Conservation (phyloP, 805 yeast genomes). For the Yarrowia sp. region DNA sequence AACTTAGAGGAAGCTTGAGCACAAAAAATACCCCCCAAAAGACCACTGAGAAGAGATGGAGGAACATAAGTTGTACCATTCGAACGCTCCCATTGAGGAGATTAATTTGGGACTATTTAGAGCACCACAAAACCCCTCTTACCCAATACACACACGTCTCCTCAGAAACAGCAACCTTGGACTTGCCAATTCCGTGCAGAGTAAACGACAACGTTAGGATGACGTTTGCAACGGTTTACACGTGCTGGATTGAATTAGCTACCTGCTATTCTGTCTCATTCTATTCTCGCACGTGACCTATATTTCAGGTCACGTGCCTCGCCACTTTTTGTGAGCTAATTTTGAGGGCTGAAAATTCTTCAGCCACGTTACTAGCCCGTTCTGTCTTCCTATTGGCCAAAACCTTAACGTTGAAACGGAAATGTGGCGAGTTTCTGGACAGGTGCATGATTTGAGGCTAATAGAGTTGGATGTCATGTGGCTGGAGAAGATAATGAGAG, state of each 20-base stretch:
- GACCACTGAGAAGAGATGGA: too few species aligned
- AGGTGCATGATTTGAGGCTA: constrained; percentile 16
- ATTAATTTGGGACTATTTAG: too few species aligned
- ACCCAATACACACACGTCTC: too few species aligned
- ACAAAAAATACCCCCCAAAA: too few species aligned
- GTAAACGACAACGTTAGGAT: too few species aligned
- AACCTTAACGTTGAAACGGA: background rate
- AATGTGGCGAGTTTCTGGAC: constrained; percentile 11
- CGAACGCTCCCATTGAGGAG: background rate
- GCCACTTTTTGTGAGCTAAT: constrained; percentile 13
- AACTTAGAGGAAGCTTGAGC: too few species aligned
- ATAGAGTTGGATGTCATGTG: background rate
- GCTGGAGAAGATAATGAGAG: background rate
- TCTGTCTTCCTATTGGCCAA: background rate
- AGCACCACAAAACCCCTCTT: too few species aligned
- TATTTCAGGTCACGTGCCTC: background rate
- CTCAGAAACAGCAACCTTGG: too few species aligned
- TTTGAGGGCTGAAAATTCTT: constrained; percentile 16
- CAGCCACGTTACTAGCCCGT: background rate
- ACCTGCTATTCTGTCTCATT: too few species aligned
- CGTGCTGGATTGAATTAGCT: too few species aligned
- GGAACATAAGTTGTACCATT: background rate
- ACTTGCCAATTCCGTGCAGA: too few species aligned
- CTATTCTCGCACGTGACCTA: background rate
- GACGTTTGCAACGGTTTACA: too few species aligned